Evolutionary conservation across 1,139 yeast species (phyloP).

Genomic region (Scheffersomyces quercinus): DNA sequence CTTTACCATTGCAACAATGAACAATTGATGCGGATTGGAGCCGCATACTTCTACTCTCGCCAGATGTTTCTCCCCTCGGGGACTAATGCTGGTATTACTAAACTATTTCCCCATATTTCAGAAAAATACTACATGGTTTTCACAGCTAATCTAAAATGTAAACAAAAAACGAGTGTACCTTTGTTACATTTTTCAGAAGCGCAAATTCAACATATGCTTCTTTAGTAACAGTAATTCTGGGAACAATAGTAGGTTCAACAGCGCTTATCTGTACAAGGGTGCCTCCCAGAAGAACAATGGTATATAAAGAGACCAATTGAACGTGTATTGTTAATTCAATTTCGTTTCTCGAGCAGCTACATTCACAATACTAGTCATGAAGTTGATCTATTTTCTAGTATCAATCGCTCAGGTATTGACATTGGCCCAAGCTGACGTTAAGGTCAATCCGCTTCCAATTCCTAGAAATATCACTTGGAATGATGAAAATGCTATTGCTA

Average conservation of each 20-base stretch:
- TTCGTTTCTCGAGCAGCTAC: too few relatives aligned
- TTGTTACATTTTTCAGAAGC: background rate
- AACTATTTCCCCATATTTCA: background rate
- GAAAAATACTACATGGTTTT: slow-evolving; percentile 1
- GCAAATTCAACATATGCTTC: background rate
- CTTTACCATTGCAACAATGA: too few relatives aligned
- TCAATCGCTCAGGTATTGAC: background rate
- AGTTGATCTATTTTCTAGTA: background rate
- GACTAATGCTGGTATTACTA: too few relatives aligned
- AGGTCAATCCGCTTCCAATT: slow-evolving; percentile 23
- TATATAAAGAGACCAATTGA: too few relatives aligned
- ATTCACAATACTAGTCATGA: background rate
- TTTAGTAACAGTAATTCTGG: too few relatives aligned
- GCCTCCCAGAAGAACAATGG: too few relatives aligned
- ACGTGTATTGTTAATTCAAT: too few relatives aligned
- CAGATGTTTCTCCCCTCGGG: too few relatives aligned
- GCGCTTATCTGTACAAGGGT: too few relatives aligned
- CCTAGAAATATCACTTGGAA: slow-evolving; percentile 22
- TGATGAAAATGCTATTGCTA: slow-evolving; percentile 7
- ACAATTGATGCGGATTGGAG: too few relatives aligned
- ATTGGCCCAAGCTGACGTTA: slow-evolving; percentile 8
- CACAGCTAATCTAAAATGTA: background rate
- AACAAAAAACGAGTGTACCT: background rate
- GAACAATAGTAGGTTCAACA: too few relatives aligned
- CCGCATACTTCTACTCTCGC: too few relatives aligned